Evolutionary conservation across 495 filamentous ascomycete species (phyloP), one percentile per base, ranked within the genome.

Genomic region (Penicillium soppii): DNA sequence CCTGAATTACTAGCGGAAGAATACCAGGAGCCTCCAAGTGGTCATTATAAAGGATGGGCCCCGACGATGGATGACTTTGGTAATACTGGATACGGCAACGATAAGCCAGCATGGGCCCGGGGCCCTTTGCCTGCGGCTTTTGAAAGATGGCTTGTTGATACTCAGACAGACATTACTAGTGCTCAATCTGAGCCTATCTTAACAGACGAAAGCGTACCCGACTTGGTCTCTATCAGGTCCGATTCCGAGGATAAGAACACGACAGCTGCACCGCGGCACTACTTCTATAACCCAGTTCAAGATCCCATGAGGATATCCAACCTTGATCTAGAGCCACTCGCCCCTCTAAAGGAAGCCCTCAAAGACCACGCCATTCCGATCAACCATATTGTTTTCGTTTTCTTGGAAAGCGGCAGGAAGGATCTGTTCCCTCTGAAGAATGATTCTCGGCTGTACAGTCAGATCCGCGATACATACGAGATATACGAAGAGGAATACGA

Each of bases 291-390:
- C 27, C 64, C 73, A 4, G 57, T 58, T n/a, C 48, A 54, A 1
- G 74, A 78, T 47, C 73, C 74, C 0, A 52, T 75, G 4, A 69
- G 72, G 48, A 67, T 78, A 25, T 68, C 67, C 10, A 78, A 78
- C 41, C 50, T 76, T 7, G 67, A 67, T 5, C 50, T 64, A 8
- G 59, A 63, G 0, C 50, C 76, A 2, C 54, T 73, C n/a, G 57
- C 45, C 5, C 57, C 64, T 13, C 39, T 74, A 27, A 47, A 58
- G 51, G 53, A 64, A 16, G 67, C 61, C 4, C 64, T 70, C 30
- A 30, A 65, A 12, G 50, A 66, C 16, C 49, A 63, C 25, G 47
- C 65, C 5, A 66, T 69, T 5, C 40, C 50, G 2, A 75, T 78
- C 25, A 67, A 74, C 13, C 67, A 78, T 50, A 59, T 78, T 5